Percentiles rank a stretch among this genome's conserved stretches.
These are phyloP conservation scores for Cercospora brassicicola DNA, from an alignment of 2,329 filamentous ascomycete genomes.

Conservation along the genomic window DNA sequence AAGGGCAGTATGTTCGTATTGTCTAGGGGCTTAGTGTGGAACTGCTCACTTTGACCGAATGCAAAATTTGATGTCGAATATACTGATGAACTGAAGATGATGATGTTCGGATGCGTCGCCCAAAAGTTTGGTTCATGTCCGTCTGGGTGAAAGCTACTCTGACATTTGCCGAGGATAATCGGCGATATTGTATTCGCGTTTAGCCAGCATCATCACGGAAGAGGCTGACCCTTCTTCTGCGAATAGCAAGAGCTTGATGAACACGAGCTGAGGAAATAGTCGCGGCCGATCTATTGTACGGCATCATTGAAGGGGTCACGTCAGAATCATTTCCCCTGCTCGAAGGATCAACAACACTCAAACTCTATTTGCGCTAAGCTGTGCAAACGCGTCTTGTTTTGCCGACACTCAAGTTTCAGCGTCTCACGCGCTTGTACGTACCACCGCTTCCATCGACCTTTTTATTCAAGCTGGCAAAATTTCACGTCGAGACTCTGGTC, in stretches of 20 bases:
- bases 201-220: neutral
- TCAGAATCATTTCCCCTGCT: neutral
- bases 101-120: neutral
- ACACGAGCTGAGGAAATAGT: neutral
- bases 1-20: neutral
- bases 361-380: neutral
- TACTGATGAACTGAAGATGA: neutral
- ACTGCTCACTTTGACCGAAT: neutral
- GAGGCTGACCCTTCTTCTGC: neutral
- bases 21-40: neutral
- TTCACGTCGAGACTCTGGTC: neutral
- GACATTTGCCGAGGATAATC: neutral
- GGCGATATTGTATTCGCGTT: neutral
- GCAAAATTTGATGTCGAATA: neutral
- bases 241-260: neutral
- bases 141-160: neutral
- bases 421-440: neutral
- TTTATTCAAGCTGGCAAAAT: neutral
- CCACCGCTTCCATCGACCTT: neutral
- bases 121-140: neutral
- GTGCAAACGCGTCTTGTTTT: neutral
- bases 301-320: neutral
- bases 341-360: neutral
- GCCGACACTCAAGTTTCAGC: neutral
- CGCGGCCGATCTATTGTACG: neutral